Evolutionary conservation across 768 basidiomycete genomes (phyloP), one percentile per base, ranked within the genome.

Genomic region (Trametes elegans): DNA sequence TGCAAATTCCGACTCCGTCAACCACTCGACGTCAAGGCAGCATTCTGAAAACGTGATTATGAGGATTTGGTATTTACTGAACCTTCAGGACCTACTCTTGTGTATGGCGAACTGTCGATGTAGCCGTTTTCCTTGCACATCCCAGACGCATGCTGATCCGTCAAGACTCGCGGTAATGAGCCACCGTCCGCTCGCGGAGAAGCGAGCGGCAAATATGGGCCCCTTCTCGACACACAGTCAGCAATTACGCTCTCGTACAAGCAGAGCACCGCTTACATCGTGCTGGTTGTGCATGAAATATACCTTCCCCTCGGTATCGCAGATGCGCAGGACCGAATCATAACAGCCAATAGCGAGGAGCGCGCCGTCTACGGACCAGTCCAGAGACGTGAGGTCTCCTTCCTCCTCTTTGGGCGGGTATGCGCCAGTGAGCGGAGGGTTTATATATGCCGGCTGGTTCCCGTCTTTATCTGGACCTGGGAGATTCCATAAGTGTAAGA

Each of bases 21-120:
- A 60, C 90, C 90, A 93, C 52, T 88, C 89, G 10, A 88, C 79
- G 64, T 93, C 90, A 64, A 93, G 68, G 68, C 89, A 90, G 63
- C 87, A 88, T 66, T 84, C 88, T 87, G 61, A n/a, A n/a, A n/a
- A 43, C 60, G 49, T 64, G 46, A 29, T 24, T 38, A 31, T 19
- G 23, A n/a, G n/a, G n/a, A n/a, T 14, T 51, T 3, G 29, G 32
- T 14, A 11, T 1, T 18, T 13, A 11, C 5, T 16, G 8, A 14
- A 9, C 11, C 24, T 16, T 21, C 14, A 26, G 7, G 21, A 29
- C 67, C 60, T 64, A 90, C 90, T 83, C 73, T 76, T 76, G 65
- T 92, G 89, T 62, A 73, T 75, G 55, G 74, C 75, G 68, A 83
- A 89, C 64, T 89, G 87, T 57, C 74, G 79, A 59, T 83, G 72